These are phyloP conservation scores for Astrephomene gubernaculifera DNA, from an alignment of 139 green algal genomes.

Conservation along the genomic window DNA sequence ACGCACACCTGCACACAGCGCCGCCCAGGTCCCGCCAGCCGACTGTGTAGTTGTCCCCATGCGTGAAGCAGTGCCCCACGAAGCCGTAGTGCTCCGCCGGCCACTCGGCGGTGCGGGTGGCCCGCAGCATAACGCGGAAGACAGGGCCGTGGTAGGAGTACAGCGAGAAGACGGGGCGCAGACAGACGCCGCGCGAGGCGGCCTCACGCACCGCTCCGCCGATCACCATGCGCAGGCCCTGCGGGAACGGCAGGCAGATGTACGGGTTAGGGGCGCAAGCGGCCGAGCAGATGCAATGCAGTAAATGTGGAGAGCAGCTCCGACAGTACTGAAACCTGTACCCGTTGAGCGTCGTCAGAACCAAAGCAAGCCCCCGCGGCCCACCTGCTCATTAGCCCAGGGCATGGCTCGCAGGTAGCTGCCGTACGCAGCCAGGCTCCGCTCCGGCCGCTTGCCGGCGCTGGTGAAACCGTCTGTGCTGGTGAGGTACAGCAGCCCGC, in stretches of 20 bases:
- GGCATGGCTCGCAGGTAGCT: constrained; percentile 55
- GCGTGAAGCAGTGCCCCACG: constrained; percentile 47
- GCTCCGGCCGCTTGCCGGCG: constrained; percentile 54
- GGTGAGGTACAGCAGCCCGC: constrained; percentile 80
- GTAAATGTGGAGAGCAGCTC: too few relatives aligned
- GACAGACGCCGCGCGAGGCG: constrained; percentile 48
- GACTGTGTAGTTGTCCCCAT: constrained; percentile 47
- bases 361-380: neutral
- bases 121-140: constrained; percentile 59
- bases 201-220: constrained; percentile 60
- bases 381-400: constrained; percentile 65
- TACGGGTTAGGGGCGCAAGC: too few relatives aligned
- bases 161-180: constrained; percentile 67
- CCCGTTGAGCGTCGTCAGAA: neutral
- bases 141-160: constrained; percentile 67
- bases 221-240: constrained; percentile 72
- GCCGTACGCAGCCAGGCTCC: constrained; percentile 66
- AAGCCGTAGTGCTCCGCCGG: constrained; percentile 46
- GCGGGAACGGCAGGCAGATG: too few relatives aligned
- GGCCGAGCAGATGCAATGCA: too few relatives aligned
- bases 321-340: too few relatives aligned
- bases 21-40: constrained; percentile 41
- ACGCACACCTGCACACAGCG: constrained; percentile 34
- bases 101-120: constrained; percentile 42
- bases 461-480: constrained; percentile 73